Evolutionary conservation across 2,329 filamentous ascomycete species (phyloP), one percentile per base, ranked within the genome.

Genomic region (Corniculantispora saksenae): DNA sequence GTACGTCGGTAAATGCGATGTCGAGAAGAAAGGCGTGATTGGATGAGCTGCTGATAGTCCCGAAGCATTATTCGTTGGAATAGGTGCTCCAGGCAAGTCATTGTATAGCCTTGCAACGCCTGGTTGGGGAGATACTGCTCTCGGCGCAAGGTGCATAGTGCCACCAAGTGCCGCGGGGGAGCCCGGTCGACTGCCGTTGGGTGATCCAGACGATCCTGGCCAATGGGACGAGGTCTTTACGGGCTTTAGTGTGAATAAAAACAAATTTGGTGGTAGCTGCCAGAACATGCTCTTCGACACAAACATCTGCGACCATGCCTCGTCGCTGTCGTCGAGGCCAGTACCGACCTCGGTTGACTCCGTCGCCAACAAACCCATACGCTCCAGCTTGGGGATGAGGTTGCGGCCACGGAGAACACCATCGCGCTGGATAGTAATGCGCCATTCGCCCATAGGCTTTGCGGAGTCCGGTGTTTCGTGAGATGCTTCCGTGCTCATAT

Each of bases 401-500:
- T 95, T 93, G 66, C 88, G 88, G 47, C 91, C 90, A 69, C 93
- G 89, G 75, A 98, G 87, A 47, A 97, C 90, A n/a, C 94, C 94
- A 70, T 97, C 93, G 12, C 90, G 83, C 76, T 89, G 92, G 76
- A 98, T 90, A 71, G 89, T 89, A 71, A 98, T 90, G 64, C 87
- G 84, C 94, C 94, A 98, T 66, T 96, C 92, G 38, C 91, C 93
- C 68, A 86, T 89, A 2, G 94, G 94, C 69, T 87, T 89, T 6
- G 91, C 94, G 6, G 79, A 75, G 21, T 86, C 80, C 0, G 91
- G 90, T 0, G 93, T 94, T 65, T 83, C 75, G 68, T 83, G 85
- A 1, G 89, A 91, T 0, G 85, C 81, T 6, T 86, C 80, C 8
- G 86, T 91, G 21, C 83, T 82, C 40, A 95, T 74, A 58, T 86